Conservation (phyloP, 208 protist species). For the Leishmania turanica region DNA sequence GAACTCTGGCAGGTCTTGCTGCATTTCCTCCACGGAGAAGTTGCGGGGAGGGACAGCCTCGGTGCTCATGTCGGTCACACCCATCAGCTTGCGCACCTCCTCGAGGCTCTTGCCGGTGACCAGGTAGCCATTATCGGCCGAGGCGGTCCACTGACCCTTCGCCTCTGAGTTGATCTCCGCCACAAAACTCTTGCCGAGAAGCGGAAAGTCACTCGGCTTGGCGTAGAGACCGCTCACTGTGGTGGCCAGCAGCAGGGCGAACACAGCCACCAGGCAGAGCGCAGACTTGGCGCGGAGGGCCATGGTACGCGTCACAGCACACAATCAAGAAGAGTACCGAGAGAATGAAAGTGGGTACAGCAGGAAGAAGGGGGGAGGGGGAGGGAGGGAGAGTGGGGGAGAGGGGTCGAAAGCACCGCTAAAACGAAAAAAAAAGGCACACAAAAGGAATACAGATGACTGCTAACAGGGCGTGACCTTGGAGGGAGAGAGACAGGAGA, state of each 20-base stretch:
- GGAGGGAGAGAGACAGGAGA: background rate
- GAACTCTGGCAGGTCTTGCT: conserved; percentile 40
- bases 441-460: background rate
- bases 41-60: conserved; percentile 32
- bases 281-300: conserved; percentile 17
- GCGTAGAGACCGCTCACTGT: conserved; percentile 27
- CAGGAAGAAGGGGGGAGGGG: background rate
- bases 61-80: conserved; percentile 35
- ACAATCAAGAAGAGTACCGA: background rate
- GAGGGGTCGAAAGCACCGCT: background rate
- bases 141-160: conserved; percentile 60
- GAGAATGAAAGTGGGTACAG: conserved; percentile 7
- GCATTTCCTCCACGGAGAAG: conserved; percentile 55
- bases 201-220: conserved; percentile 5
- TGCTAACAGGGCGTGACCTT: background rate
- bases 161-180: conserved; percentile 41
- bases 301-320: conserved; percentile 16
- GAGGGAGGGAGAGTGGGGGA: background rate
- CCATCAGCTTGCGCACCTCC: conserved; percentile 54
- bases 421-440: background rate
- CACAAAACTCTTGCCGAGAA: conserved; percentile 37
- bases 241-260: conserved; percentile 32
- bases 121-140: conserved; percentile 44
- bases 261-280: conserved; percentile 26
- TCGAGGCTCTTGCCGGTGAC: conserved; percentile 39